These are phyloP conservation scores for Rhododendron simsii DNA, from an alignment of 148 eudicot species.

Conservation along the genomic window DNA sequence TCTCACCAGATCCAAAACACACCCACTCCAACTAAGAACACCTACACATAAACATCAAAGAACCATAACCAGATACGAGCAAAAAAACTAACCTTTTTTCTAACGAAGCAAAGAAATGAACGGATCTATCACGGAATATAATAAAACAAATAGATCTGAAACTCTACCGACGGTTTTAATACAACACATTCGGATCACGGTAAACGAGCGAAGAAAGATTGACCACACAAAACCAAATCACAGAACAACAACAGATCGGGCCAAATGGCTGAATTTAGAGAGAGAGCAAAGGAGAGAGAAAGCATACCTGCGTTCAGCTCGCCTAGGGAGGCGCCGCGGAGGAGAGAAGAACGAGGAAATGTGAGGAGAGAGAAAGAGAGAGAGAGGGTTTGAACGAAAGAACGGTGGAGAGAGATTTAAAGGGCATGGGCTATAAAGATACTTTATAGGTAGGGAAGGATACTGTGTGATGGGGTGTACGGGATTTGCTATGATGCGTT, in stretches of 20 bases:
- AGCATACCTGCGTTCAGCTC: background rate
- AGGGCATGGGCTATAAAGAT: background rate
- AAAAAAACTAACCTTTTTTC: background rate
- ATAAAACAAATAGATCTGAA: conserved; percentile 11
- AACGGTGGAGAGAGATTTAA: background rate
- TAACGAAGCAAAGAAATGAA: background rate
- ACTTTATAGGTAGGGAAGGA: background rate
- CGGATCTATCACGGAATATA: background rate
- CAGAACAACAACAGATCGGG: background rate
- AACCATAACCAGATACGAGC: background rate
- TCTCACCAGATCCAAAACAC: background rate
- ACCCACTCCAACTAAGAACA: background rate
- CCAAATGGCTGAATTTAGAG: background rate
- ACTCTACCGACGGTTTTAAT: background rate
- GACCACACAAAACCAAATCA: background rate
- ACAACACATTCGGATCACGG: background rate
- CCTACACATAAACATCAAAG: background rate
- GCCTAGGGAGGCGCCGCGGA: background rate
- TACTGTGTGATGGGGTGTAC: background rate
- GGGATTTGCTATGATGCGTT: background rate
- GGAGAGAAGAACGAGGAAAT: background rate
- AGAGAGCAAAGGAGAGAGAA: background rate
- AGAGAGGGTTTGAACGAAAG: background rate
- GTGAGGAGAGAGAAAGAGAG: background rate
- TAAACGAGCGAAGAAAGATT: background rate